Evolutionary conservation across 352 stramenopile species (phyloP).

Genomic region (Halophytophthora batemanensis): DNA sequence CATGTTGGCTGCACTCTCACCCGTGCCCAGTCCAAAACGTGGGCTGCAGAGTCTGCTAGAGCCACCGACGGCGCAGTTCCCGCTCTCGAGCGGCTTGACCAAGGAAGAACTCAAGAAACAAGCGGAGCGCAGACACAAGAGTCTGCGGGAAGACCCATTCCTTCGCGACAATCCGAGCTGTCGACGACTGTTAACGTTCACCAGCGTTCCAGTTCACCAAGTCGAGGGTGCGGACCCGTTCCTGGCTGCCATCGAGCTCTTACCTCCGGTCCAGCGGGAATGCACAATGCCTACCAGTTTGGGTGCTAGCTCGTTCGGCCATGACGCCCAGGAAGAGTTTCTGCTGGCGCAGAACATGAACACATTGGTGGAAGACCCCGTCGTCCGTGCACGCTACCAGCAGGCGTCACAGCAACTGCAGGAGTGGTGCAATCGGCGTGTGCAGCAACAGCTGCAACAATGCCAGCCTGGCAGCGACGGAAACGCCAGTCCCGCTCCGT

Average conservation of each 20-base stretch:
- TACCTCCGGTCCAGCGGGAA: constrained; percentile 15
- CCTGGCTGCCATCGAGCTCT: constrained; percentile 19
- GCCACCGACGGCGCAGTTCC: constrained; percentile 1
- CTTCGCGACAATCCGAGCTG: constrained; percentile 26
- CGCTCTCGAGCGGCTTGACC: neutral
- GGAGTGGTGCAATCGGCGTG: constrained; percentile 31
- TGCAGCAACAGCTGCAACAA: constrained; percentile 16
- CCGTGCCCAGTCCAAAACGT: constrained; percentile 3
- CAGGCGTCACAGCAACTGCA: constrained; percentile 23
- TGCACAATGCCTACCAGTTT: constrained; percentile 1
- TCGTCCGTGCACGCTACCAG: constrained; percentile 26
- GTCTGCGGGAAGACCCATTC: constrained; percentile 28
- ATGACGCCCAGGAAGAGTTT: constrained; percentile 19
- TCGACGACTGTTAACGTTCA: constrained; percentile 27
- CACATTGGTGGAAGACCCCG: constrained; percentile 20
- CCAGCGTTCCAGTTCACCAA: constrained; percentile 13
- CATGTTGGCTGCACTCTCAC: constrained; percentile 22
- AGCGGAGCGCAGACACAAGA: constrained; percentile 22
- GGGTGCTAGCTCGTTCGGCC: constrained; percentile 7
- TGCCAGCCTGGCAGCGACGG: constrained; percentile 1
- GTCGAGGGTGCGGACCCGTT: constrained; percentile 20
- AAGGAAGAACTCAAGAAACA: constrained; percentile 15
- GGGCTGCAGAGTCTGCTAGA: neutral
- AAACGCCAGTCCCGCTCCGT: constrained; percentile 7
- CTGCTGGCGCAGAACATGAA: constrained; percentile 25